phyloP scores from a whole-genome alignment of 495 filamentous ascomycete genomes.

The Rhypophila decipiens region DNA sequence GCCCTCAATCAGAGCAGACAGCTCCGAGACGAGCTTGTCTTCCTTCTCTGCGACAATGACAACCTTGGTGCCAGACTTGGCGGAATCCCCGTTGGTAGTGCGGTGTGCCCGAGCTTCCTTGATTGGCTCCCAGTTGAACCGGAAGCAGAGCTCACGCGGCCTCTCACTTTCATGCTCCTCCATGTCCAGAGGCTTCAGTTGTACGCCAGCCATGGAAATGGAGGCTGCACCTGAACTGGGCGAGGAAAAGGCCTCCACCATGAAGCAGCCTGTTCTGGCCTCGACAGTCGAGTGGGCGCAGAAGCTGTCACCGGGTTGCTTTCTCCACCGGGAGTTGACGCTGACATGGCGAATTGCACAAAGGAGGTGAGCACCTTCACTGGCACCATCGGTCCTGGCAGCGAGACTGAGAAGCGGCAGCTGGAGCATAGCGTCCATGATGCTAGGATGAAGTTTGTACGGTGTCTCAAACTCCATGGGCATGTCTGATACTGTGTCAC shows the following conservation, averaged over 20 bases:
- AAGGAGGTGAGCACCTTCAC: conserved; percentile 15
- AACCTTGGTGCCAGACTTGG: conserved; percentile 18
- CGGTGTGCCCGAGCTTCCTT: conserved; percentile 3
- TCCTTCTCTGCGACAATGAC: conserved; percentile 31
- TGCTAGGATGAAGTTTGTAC: conserved; percentile 39
- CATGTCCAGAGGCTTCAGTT: conserved; percentile 16
- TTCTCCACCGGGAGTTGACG: conserved; percentile 20
- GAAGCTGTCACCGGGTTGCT: conserved; percentile 21
- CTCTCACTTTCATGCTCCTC: not conserved
- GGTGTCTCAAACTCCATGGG: conserved; percentile 38
- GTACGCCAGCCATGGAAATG: conserved; percentile 26
- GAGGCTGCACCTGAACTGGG: conserved; percentile 17
- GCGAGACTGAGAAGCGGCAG: conserved; percentile 22
- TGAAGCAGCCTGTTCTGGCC: conserved; percentile 16
- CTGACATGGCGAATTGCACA: conserved; percentile 23
- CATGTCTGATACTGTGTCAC: conserved; percentile 43
- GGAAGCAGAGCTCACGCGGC: conserved; percentile 34
- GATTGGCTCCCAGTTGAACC: conserved; percentile 36
- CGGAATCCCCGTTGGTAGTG: conserved; percentile 5
- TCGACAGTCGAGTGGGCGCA: conserved; percentile 22
- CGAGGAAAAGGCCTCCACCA: conserved; percentile 26
- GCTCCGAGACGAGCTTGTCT: conserved; percentile 29
- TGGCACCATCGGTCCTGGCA: not conserved
- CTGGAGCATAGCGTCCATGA: conserved; percentile 42
- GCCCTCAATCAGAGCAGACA: conserved; percentile 25